A percentile compares a stretch with the other conserved stretches of the same genome.
phyloP scores from a whole-genome alignment of 2,329 filamentous ascomycete species.

The Pestalotiopsis sp. region DNA sequence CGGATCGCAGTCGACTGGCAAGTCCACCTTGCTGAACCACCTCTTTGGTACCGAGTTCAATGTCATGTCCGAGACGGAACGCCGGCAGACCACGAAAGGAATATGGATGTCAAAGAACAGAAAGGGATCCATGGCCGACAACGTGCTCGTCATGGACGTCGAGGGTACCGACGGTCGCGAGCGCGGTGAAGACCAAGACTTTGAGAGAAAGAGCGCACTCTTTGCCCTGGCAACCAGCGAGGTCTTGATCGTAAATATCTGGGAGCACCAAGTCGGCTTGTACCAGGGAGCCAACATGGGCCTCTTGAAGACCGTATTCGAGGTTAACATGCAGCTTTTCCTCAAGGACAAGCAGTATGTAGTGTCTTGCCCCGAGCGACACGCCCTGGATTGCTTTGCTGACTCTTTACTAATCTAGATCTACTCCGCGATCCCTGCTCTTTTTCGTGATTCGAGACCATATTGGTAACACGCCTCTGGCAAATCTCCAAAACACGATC shows the following conservation, averaged over 20 bases:
- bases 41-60: slow-evolving; percentile 96
- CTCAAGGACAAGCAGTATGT: slow-evolving; percentile 89
- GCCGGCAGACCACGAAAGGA: slow-evolving; percentile 96
- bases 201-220: slow-evolving; percentile 95
- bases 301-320: slow-evolving; percentile 95
- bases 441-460: slow-evolving; percentile 99
- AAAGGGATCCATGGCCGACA: slow-evolving; percentile 81
- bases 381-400: slow-evolving; percentile 19
- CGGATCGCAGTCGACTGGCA: slow-evolving; percentile 96
- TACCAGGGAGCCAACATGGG: slow-evolving; percentile 99
- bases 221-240: slow-evolving; percentile 98
- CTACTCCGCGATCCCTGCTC: slow-evolving; percentile 84
- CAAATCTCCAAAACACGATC: slow-evolving; percentile 87
- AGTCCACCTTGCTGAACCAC: slow-evolving; percentile 94
- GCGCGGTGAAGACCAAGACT: slow-evolving; percentile 96
- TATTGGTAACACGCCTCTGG: slow-evolving; percentile 85
- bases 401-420: slow-evolving; percentile 49
- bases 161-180: slow-evolving; percentile 97
- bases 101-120: slow-evolving; percentile 99
- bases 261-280: slow-evolving; percentile 97
- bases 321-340: slow-evolving; percentile 97
- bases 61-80: slow-evolving; percentile 94
- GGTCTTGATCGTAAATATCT: slow-evolving; percentile 97
- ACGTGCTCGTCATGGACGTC: slow-evolving; percentile 99
- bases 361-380: background rate